Conservation (phyloP, 257 asterid genomes). For the Ballota nigra region DNA sequence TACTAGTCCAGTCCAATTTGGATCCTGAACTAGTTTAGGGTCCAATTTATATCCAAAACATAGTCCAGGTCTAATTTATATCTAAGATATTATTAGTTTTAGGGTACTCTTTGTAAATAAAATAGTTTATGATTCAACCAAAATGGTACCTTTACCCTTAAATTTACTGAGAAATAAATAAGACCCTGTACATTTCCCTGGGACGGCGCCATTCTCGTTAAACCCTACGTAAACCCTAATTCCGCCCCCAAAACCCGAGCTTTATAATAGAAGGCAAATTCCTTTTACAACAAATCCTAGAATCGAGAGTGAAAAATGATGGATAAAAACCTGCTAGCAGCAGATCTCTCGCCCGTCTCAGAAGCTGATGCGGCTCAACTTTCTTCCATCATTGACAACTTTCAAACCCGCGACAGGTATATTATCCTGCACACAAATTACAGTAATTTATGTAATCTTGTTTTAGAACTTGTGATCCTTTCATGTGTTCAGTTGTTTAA, state of each 20-base stretch:
- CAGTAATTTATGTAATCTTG: background rate
- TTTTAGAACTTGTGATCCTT: background rate
- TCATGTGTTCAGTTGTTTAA: background rate
- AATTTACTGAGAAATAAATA: too few species aligned
- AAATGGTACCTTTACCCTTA: too few species aligned
- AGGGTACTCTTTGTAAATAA: too few species aligned
- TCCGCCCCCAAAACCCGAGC: background rate
- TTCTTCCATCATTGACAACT: constrained; percentile 16
- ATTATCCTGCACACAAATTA: background rate
- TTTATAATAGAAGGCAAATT: background rate
- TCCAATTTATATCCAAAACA: too few species aligned
- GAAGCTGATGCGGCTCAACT: constrained; percentile 26
- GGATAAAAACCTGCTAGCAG: constrained; percentile 25
- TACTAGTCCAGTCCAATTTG: too few species aligned
- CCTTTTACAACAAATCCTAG: background rate
- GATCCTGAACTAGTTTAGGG: too few species aligned
- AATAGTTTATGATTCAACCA: too few species aligned
- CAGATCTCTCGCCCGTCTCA: constrained; percentile 26
- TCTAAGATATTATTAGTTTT: too few species aligned
- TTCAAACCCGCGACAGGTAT: constrained; percentile 29
- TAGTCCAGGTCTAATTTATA: too few species aligned
- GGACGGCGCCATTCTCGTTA: constrained; percentile 14
- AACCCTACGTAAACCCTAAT: constrained; percentile 24
- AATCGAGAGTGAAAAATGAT: background rate
- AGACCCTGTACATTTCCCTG: background rate